Evolutionary conservation across 1,139 yeast genomes (phyloP).

Genomic region (Schwanniomyces etchellsii): DNA sequence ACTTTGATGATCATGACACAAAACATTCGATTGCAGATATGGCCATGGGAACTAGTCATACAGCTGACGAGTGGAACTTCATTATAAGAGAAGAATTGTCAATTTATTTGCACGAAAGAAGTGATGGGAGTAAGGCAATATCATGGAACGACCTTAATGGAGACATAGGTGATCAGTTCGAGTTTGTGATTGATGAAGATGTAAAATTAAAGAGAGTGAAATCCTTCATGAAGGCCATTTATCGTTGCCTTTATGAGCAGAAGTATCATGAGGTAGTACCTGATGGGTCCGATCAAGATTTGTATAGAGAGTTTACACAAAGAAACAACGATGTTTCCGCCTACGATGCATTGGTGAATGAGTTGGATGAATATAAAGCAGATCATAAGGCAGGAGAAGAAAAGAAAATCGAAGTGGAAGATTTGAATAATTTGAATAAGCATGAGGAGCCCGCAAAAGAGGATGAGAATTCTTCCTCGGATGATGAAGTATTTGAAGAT

Average conservation of each 20-base stretch:
- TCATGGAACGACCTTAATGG: constrained; percentile 83
- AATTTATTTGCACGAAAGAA: constrained; percentile 33
- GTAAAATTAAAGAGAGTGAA: constrained; percentile 54
- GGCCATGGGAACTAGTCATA: constrained; percentile 24
- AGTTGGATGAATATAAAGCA: constrained; percentile 7
- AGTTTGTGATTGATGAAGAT: constrained; percentile 68
- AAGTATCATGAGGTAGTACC: constrained; percentile 58
- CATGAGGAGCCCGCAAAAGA: background rate
- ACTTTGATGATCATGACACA: constrained; percentile 37
- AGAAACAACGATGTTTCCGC: constrained; percentile 20
- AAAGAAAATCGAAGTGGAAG: constrained; percentile 6
- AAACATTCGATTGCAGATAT: constrained; percentile 21
- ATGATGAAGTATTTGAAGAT: constrained; percentile 12
- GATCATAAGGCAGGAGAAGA: constrained; percentile 11
- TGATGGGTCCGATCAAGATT: constrained; percentile 34
- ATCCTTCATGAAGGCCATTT: constrained; percentile 57
- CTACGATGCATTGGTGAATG: constrained; percentile 17
- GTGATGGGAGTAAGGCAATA: constrained; percentile 41
- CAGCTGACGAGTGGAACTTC: constrained; percentile 63
- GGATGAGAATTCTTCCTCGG: constrained; percentile 3
- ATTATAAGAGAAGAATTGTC: constrained; percentile 59
- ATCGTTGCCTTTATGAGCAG: constrained; percentile 71
- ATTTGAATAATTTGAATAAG: background rate
- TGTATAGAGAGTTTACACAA: constrained; percentile 53
- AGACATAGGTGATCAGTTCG: constrained; percentile 81